Evolutionary conservation across 495 filamentous ascomycete genomes (phyloP), one percentile per base, ranked within the genome.

Genomic region (Aspergillus incahuasiensis): DNA sequence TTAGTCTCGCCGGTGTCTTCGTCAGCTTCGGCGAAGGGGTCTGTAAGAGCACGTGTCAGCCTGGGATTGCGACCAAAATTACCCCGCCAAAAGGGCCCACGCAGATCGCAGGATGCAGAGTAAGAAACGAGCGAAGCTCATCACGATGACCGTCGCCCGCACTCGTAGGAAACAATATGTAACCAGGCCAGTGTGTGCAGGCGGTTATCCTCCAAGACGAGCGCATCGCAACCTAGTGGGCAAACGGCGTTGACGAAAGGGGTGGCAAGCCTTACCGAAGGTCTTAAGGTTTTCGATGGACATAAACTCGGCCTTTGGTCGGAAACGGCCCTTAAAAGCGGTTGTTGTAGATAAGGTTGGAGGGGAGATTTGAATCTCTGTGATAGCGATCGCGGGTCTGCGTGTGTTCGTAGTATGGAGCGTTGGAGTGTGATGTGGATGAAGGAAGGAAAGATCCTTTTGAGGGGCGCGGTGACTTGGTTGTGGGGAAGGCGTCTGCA

Each of bases 11-110:
- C 91, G 74, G 89, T 90, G 78, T 94, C 91, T 84, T 96, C 92
- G 89, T 97, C 94, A 86, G 92, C 95, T 89, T 98, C 94, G 87
- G 94, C 94, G 92, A 98, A 98, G 88, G 94, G 94, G 88, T 98
- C 92, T 96, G 72, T 66, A 51, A 50, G 56, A 58, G 55, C 56
- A 63, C 46, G 60, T 66, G 71, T 75, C 66, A 74, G 73, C 66
- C 57, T 72, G 55, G 60, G 61, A 61, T 63, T 52, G 54, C 58
- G 56, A 62, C 50, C 62, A 65, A 63, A 61, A 55, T 58, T 73
- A 73, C 71, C 74, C 69, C 74, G 69, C 72, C 64, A 63, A 40
- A 48, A 52, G 50, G 54, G 49, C 49, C 39, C 55, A 62, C 43
- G 57, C 59, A 35, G 47, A 48, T 56, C 52, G 34, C 19, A 50